Conservation (phyloP, 2,329 filamentous ascomycete species). For the Colletotrichum phormii region DNA sequence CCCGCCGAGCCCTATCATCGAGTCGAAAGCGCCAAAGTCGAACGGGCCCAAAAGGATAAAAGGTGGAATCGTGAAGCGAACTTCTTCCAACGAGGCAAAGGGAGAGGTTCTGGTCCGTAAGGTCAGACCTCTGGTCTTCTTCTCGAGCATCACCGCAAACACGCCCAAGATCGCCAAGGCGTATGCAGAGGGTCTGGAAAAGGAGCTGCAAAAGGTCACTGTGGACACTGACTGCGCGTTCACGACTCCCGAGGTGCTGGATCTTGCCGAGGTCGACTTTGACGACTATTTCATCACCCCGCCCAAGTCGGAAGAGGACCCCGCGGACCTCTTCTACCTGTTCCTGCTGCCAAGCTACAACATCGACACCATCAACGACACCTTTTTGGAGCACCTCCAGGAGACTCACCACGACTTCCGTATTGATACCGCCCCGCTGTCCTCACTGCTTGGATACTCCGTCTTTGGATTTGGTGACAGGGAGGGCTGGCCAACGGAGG, state of each 20-base stretch:
- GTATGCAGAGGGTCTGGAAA: slow-evolving; percentile 68
- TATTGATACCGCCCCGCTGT: slow-evolving; percentile 89
- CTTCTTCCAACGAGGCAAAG: slow-evolving; percentile 25
- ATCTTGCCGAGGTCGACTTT: slow-evolving; percentile 88
- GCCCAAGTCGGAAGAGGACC: slow-evolving; percentile 68
- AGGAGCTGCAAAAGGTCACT: slow-evolving; percentile 62
- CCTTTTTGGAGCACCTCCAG: slow-evolving; percentile 85
- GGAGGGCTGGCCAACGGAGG: slow-evolving; percentile 91
- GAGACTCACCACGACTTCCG: slow-evolving; percentile 98
- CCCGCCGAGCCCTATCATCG: slow-evolving; percentile 34
- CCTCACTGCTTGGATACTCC: slow-evolving; percentile 82
- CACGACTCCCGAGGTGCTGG: slow-evolving; percentile 73
- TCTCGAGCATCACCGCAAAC: slow-evolving; percentile 86
- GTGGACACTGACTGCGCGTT: slow-evolving; percentile 52
- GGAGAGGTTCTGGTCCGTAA: slow-evolving; percentile 51
- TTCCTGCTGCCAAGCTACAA: slow-evolving; percentile 92
- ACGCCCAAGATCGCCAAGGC: slow-evolving; percentile 79
- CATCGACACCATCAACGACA: slow-evolving; percentile 91
- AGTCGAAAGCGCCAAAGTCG: slow-evolving; percentile 46
- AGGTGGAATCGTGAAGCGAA: slow-evolving; percentile 47
- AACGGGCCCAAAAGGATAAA: slow-evolving; percentile 63
- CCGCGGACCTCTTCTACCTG: slow-evolving; percentile 81
- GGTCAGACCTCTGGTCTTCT: slow-evolving; percentile 85
- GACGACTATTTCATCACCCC: slow-evolving; percentile 90
- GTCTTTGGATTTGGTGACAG: slow-evolving; percentile 95